Conservation (phyloP, 768 basidiomycete genomes). For the Sistotremastrum suecicum region DNA sequence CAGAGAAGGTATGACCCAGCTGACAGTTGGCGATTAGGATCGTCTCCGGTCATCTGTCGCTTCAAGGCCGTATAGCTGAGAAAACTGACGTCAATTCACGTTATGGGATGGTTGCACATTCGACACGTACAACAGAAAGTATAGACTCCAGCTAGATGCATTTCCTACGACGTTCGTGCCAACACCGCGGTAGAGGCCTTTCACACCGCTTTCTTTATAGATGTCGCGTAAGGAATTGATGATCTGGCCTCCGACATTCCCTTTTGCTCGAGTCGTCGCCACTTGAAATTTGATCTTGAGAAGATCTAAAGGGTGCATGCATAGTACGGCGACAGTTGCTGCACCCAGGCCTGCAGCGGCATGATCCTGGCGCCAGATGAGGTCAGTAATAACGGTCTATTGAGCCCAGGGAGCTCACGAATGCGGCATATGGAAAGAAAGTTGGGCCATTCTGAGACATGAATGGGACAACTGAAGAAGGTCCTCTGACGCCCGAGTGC, state of each 20-base stretch:
- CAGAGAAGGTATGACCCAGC: constrained; percentile 74
- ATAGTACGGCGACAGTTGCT: constrained; percentile 80
- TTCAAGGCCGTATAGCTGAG: constrained; percentile 88
- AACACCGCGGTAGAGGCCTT: constrained; percentile 82
- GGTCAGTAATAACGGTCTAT: not conserved
- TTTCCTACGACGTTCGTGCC: constrained; percentile 88
- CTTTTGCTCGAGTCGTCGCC: constrained; percentile 46
- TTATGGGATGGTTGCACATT: constrained; percentile 2
- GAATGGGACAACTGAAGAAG: not conserved
- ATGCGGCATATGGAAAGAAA: constrained; percentile 15
- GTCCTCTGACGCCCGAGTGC: not conserved
- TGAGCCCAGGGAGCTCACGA: constrained; percentile 11
- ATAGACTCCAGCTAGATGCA: constrained; percentile 92
- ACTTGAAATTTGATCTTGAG: constrained; percentile 93
- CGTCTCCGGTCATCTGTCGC: constrained; percentile 47
- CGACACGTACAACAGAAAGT: constrained; percentile 84
- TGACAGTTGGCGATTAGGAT: constrained; percentile 52
- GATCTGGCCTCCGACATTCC: constrained; percentile 58
- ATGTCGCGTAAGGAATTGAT: constrained; percentile 65
- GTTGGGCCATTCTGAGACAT: constrained; percentile 1
- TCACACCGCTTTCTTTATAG: constrained; percentile 59
- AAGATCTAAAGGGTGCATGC: constrained; percentile 95
- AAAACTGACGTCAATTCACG: not conserved
- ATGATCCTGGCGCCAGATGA: constrained; percentile 57
- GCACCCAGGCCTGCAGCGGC: constrained; percentile 88